A percentile compares a stretch with the other conserved stretches of the same genome.
Evolutionary conservation across 1,139 yeast genomes (phyloP).

Genomic region (Suhomyces terraborum): DNA sequence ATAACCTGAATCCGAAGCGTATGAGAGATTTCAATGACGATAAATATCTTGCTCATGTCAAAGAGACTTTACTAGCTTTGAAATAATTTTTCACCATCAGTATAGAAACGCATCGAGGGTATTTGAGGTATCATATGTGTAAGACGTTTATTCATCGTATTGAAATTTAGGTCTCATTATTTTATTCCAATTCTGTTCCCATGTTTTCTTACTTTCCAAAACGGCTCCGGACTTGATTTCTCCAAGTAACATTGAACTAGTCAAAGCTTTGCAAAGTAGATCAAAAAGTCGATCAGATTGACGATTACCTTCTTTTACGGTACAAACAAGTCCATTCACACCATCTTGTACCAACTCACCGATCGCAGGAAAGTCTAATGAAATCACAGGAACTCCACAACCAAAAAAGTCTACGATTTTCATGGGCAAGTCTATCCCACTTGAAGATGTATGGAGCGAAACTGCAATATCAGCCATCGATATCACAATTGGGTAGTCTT

Average conservation of each 20-base stretch:
- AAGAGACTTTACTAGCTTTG: conserved; percentile 6
- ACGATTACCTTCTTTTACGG: conserved; percentile 42
- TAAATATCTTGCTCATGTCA: conserved; percentile 22
- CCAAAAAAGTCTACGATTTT: conserved; percentile 96
- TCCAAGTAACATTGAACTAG: conserved; percentile 34
- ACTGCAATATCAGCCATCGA: conserved; percentile 85
- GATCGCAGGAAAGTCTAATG: conserved; percentile 74
- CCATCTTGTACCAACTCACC: conserved; percentile 56
- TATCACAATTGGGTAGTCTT: conserved; percentile 77
- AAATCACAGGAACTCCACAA: conserved; percentile 88
- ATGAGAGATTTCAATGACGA: conserved; percentile 45
- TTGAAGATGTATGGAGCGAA: conserved; percentile 86
- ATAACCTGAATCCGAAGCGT: conserved; percentile 28
- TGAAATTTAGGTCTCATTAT: conserved; percentile 25
- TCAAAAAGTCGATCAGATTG: conserved; percentile 52
- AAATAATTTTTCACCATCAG: background rate
- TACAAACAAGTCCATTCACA: conserved; percentile 47
- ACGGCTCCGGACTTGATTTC: conserved; percentile 68
- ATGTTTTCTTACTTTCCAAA: conserved; percentile 62
- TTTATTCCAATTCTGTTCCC: conserved; percentile 76
- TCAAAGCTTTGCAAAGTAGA: conserved; percentile 48
- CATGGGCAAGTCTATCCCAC: conserved; percentile 97
- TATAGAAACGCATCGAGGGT: background rate
- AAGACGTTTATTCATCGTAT: conserved; percentile 11
- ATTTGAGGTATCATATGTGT: background rate